phyloP scores from a whole-genome alignment of 495 filamentous ascomycete genomes.

The Lepraria neglecta region DNA sequence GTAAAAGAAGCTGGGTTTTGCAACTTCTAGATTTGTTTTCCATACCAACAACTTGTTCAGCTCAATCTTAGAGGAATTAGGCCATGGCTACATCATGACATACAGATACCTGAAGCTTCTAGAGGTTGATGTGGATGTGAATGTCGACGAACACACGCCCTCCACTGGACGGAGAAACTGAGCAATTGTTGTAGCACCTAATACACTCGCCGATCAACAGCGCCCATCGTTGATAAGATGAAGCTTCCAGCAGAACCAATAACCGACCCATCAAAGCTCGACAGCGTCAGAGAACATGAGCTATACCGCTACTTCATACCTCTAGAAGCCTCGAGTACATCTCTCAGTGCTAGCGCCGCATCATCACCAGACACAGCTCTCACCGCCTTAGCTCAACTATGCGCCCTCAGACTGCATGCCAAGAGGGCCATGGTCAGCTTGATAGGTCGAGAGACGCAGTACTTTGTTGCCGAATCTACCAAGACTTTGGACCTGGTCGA shows the following conservation, averaged over 20 bases:
- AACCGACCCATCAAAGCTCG: slow-evolving; percentile 12
- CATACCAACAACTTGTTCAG: background rate
- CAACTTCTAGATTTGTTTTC: background rate
- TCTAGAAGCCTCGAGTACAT: background rate
- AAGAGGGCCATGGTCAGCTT: slow-evolving; percentile 44
- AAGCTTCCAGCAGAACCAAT: slow-evolving; percentile 7
- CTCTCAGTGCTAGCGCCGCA: slow-evolving; percentile 2
- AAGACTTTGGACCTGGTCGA: slow-evolving; percentile 37
- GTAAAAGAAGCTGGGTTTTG: background rate
- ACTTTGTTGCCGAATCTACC: slow-evolving; percentile 51
- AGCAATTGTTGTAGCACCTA: background rate
- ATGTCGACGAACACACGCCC: background rate
- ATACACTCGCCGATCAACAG: background rate
- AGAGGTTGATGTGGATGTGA: too few relatives aligned
- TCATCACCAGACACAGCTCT: slow-evolving; percentile 35
- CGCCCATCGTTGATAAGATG: background rate
- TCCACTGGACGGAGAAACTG: background rate
- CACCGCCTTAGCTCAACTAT: slow-evolving; percentile 45
- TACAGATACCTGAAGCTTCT: too few relatives aligned
- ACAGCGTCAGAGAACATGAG: slow-evolving; percentile 35
- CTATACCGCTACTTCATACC: slow-evolving; percentile 46
- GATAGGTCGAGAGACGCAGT: slow-evolving; percentile 40
- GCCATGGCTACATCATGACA: too few relatives aligned
- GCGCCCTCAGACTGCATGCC: slow-evolving; percentile 43
- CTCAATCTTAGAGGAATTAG: too few relatives aligned